phyloP scores from a whole-genome alignment of 2,329 filamentous ascomycete genomes.

The Fusarium veterinarium region DNA sequence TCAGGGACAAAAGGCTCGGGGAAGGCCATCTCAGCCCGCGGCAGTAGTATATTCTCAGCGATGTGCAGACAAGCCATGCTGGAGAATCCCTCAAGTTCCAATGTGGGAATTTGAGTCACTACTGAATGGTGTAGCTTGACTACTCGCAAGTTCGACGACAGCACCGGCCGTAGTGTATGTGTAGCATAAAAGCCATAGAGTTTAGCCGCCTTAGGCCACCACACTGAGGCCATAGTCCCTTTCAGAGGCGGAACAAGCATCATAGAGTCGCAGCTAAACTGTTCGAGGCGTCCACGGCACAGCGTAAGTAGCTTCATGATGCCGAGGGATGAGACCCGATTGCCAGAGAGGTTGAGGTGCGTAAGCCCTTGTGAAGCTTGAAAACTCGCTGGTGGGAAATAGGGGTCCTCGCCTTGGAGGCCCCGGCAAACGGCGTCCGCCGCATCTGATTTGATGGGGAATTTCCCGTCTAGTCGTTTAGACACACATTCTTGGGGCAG shows the following conservation, averaged over 20 bases:
- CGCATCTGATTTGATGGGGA: conserved; percentile 42
- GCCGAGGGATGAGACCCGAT: conserved; percentile 58
- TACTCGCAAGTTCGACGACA: conserved; percentile 64
- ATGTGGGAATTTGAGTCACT: conserved; percentile 64
- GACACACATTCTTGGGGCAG: conserved; percentile 38
- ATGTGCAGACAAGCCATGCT: conserved; percentile 52
- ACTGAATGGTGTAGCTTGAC: conserved; percentile 70
- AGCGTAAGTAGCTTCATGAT: conserved; percentile 57
- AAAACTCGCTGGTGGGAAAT: conserved; percentile 33
- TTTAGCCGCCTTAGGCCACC: conserved; percentile 49
- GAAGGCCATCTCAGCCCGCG: conserved; percentile 58
- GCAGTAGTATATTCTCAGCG: conserved; percentile 59
- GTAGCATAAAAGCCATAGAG: conserved; percentile 58
- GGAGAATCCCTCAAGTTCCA: conserved; percentile 54
- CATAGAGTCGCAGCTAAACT: conserved; percentile 63
- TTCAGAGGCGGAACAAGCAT: conserved; percentile 43
- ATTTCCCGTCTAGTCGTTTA: conserved; percentile 49
- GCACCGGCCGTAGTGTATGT: conserved; percentile 63
- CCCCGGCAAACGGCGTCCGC: conserved; percentile 41
- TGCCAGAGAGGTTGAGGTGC: conserved; percentile 65
- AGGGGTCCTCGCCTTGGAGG: conserved; percentile 42
- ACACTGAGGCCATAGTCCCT: conserved; percentile 22
- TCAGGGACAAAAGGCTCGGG: conserved; percentile 63
- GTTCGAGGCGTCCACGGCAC: conserved; percentile 61
- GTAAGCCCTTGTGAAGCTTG: conserved; percentile 54